Base-by-base conservation (phyloP, 345 rosid genomes). In the Trapa bicornis region DNA sequence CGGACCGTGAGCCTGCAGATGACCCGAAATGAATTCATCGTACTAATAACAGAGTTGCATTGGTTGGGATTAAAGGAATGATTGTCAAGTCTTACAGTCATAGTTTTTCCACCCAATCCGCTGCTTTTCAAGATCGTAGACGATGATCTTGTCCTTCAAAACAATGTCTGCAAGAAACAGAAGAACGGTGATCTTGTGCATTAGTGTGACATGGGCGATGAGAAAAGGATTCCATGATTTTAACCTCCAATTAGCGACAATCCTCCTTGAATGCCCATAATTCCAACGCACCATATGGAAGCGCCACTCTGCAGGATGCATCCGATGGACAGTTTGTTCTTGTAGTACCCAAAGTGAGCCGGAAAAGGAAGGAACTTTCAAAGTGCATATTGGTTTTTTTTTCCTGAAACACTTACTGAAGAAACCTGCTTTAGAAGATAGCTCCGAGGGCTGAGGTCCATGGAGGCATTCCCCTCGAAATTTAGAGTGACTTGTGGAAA, bases 401-500 rank as follows among this genome's bases (percentile, higher is more conserved):
- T 45, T 45, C 11, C 48, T 4, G 48, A 45, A 11, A 11, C 48
- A 45, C 48, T 45, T 11, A 45, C 48, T 7, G 48, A 0, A 45
- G 48, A 45, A 41, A 41, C 43, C 78, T 86, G 92, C 71, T 83
- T 91, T 17, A 95, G 68, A 41, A 95, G 89, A 82, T 95, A 95
- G 70, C 89, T 96, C 72, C 76, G 85, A 35, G 96, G 90, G 70
- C 73, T 76, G 37, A 95, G 74, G 70, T 82, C 74, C 92, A 95
- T 74, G 67, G 97, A 85, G 70, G 96, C 87, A 56, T 90, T 90
- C 35, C 91, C 96, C 68, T 87, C 95, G 73, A 95, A 95, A 85
- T 89, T 86, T 63, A 95, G 84, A 74, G 86, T 84, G 79, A 95
- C 89, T 78, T 81, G 90, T 79, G 99, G 99, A 80, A 95, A 95